A percentile compares a stretch with the other conserved stretches of the same genome.
phyloP scores from a whole-genome alignment of 2,329 filamentous ascomycete species.

The Alternaria sp. region DNA sequence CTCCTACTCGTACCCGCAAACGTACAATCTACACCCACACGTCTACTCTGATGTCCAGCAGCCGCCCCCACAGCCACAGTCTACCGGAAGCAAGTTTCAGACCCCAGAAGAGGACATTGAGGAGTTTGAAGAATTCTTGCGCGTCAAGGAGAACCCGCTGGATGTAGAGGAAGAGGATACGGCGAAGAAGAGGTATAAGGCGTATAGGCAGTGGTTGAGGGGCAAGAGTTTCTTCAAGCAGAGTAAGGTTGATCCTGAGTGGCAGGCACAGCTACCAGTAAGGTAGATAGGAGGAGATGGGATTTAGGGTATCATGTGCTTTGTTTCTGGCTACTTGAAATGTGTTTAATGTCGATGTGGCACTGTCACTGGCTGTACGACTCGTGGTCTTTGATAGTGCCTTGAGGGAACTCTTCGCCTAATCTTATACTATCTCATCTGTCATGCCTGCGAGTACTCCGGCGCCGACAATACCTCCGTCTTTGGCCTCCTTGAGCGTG shows the following conservation, averaged over 20 bases:
- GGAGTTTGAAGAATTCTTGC: conserved; percentile 79
- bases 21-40: conserved; percentile 27
- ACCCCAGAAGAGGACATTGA: conserved; percentile 70
- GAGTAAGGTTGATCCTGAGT: conserved; percentile 63
- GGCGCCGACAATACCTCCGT: conserved; percentile 65
- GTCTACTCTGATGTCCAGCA: conserved; percentile 17
- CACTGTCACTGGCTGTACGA: not conserved
- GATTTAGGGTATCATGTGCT: not conserved
- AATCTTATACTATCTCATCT: conserved; percentile 32
- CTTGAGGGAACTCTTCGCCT: not conserved
- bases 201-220: conserved; percentile 91
- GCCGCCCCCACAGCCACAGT: conserved; percentile 14
- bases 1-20: conserved; percentile 33
- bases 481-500: conserved; percentile 61
- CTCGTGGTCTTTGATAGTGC: not conserved
- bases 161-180: conserved; percentile 88
- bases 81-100: conserved; percentile 52
- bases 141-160: conserved; percentile 80
- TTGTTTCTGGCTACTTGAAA: not conserved
- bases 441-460: conserved; percentile 61
- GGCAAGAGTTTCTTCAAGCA: conserved; percentile 98
- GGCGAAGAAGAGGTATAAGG: conserved; percentile 94
- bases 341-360: not conserved
- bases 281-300: conserved; percentile 21
- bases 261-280: conserved; percentile 46